Evolutionary conservation across 805 yeast species (phyloP), one percentile per base, ranked within the genome.

Genomic region (Myxozyma neotropica): DNA sequence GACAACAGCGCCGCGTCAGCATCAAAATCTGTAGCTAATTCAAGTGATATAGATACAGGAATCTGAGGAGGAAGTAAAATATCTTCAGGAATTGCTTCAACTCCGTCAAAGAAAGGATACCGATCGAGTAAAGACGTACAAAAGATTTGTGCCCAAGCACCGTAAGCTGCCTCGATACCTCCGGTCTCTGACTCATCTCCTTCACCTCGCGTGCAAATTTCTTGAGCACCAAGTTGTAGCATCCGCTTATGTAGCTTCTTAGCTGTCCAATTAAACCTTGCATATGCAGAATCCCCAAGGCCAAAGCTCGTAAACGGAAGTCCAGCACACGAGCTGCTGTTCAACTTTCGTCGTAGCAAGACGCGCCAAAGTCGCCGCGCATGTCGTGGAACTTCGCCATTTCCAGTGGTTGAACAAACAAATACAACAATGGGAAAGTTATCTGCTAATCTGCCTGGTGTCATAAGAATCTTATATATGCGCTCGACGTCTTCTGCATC

Each of bases 341-440:
- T 80, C 6, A 93, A 80, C 64, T 83, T 84, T 70, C 80, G 83
- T 70, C 81, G 83, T 58, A 89, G 80, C 67, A 94, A 72, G 62
- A 87, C 83, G 65, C 80, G 79, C 95, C 96, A 88, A 63, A 93
- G 82, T 61, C 81, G 83, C 63, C 78, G 78, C 0, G 87, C 86
- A 70, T 89, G 89, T 43, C 87, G 73, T 0, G 99, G 98, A 35
- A 93, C 73, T 62, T 88, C 96, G 27, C 99, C 99, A 73, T 93
- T 97, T 6, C 99, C 98, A 1, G 96, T 87, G 0, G 99, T 93
- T 1, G 97, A 85, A 70, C 95, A 88, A 2, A 93, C 71, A 0
- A 86, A 78, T 23, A 85, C 76, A 53, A 83, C 75, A 29, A 74
- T 73, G 5, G 74, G 68, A 12, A 4, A 12, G 39, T 83, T 79